A percentile compares a stretch with the other conserved stretches of the same genome.
These are phyloP conservation scores for Pycnococcus provasolii DNA, from an alignment of 139 green algal genomes.

Conservation along the genomic window DNA sequence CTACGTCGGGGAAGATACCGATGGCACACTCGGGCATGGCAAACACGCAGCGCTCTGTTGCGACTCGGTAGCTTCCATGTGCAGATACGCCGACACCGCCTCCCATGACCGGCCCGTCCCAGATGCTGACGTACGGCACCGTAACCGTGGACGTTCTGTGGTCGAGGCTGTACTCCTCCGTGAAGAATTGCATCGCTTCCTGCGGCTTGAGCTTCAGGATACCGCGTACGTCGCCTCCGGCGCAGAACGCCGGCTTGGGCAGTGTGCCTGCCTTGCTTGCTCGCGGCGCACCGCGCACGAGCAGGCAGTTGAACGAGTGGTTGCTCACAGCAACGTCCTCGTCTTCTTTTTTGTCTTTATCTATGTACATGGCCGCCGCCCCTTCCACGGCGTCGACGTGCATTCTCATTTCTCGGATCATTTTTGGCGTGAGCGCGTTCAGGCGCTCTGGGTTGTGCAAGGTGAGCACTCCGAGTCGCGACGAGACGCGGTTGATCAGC, in stretches of 20 bases:
- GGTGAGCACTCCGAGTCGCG: no score
- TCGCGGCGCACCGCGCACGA: no score
- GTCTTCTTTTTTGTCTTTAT: no score
- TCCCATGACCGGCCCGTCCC: slow-evolving; percentile 89
- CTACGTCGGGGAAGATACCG: slow-evolving; percentile 89
- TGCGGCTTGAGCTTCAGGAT: not conserved
- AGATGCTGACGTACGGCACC: slow-evolving; percentile 64
- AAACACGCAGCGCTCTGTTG: slow-evolving; percentile 66
- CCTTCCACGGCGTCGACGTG: no score
- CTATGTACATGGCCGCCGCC: no score
- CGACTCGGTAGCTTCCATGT: slow-evolving; percentile 72
- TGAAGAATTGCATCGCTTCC: slow-evolving; percentile 40
- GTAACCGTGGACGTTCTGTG: slow-evolving; percentile 35
- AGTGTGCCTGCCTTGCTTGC: no score
- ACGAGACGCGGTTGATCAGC: no score
- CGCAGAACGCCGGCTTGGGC: slow-evolving; percentile 9
- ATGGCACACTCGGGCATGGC: slow-evolving; percentile 96
- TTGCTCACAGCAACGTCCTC: no score
- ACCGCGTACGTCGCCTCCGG: slow-evolving; percentile 12
- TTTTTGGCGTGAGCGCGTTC: no score
- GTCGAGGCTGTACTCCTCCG: slow-evolving; percentile 42
- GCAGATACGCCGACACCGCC: slow-evolving; percentile 77
- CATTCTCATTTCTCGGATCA: no score
- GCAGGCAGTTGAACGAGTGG: no score
- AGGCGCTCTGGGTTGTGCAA: no score